Evolutionary conservation across 1,139 yeast species (phyloP), one percentile per base, ranked within the genome.

Genomic region (Magnusiomyces sp.): DNA sequence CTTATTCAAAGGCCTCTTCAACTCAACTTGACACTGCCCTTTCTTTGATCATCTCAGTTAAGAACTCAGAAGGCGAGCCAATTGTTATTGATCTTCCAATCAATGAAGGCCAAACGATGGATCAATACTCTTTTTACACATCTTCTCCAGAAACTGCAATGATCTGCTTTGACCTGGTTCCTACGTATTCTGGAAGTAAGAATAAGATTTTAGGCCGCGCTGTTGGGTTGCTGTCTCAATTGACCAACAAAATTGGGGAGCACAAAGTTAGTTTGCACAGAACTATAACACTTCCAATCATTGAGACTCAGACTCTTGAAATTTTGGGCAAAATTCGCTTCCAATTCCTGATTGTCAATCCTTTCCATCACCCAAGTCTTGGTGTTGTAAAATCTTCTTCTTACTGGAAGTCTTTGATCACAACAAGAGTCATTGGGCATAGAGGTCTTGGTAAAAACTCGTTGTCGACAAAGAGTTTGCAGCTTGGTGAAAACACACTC

Each of bases 391-490:
- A 85, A 60, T 79, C 90, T 1, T 86, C 87, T 50, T 84, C 95
- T 1, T 90, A 89, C 67, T 92, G 97, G 97, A 87, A 86, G 63
- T 88, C 92, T 38, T 71, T 88, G 54, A 90, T 84, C 3, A 80
- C 94, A 0, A 87, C 97, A 1, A 75, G 96, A 55, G 95, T 92
- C 37, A 92, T 92, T 68, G 98, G 98, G 1, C 98, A 92, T 64
- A 79, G 98, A 61, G 98, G 98, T 6, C 72, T 89, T 57, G 98
- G 98, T 56, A 90, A 89, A 70, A 92, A 92, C 67, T 71, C 73
- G 41, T 59, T 70, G 19, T 76, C 77, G 46, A 76, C 83, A 49
- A 81, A 80, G 56, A 85, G 95, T 5, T 74, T 92, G 62, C 98
- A 92, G 68, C 73, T 92, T 54, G 98, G 98, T 42, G 98, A 92